A percentile compares a stretch with the other conserved stretches of the same genome.
phyloP scores from a whole-genome alignment of 805 yeast genomes.

The Kluyveromyces wickerhamii region DNA sequence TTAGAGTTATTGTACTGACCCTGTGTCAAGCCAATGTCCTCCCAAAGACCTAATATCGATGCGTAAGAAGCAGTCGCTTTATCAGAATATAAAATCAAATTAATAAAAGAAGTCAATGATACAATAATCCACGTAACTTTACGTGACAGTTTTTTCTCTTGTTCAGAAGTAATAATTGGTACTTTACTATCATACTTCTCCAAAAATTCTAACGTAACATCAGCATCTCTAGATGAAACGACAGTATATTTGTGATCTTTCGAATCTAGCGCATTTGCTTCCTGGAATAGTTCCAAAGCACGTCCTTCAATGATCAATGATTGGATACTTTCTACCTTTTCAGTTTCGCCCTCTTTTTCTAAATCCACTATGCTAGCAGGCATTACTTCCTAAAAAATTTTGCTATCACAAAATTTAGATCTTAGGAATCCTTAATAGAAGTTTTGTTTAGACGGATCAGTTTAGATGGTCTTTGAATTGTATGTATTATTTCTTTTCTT shows the following conservation, averaged over 20 bases:
- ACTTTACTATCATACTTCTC: slow-evolving; percentile 27
- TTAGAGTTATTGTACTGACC: slow-evolving; percentile 40
- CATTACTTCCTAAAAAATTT: too few species aligned
- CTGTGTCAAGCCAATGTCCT: slow-evolving; percentile 38
- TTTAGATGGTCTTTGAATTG: too few species aligned
- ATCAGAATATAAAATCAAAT: slow-evolving; percentile 41
- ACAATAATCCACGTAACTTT: slow-evolving; percentile 34
- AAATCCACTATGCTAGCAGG: too few species aligned
- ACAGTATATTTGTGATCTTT: slow-evolving; percentile 8
- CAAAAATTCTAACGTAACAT: slow-evolving; percentile 33
- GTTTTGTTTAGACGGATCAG: too few species aligned
- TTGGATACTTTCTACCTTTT: neutral
- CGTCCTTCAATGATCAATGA: neutral
- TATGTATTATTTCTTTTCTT: too few species aligned
- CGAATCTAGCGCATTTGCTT: too few species aligned
- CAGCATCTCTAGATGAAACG: slow-evolving; percentile 33
- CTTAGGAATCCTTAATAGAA: too few species aligned
- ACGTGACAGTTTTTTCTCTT: slow-evolving; percentile 33
- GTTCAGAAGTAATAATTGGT: slow-evolving; percentile 36
- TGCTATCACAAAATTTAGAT: too few species aligned
- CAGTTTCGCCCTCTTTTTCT: neutral
- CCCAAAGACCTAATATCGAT: slow-evolving; percentile 40
- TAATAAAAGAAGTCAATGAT: slow-evolving; percentile 33
- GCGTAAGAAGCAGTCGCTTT: slow-evolving; percentile 45
- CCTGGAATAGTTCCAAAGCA: neutral